These are phyloP conservation scores for Zoysia pacifica DNA, from an alignment of 176 grass and related monocot genomes.

Conservation along the genomic window DNA sequence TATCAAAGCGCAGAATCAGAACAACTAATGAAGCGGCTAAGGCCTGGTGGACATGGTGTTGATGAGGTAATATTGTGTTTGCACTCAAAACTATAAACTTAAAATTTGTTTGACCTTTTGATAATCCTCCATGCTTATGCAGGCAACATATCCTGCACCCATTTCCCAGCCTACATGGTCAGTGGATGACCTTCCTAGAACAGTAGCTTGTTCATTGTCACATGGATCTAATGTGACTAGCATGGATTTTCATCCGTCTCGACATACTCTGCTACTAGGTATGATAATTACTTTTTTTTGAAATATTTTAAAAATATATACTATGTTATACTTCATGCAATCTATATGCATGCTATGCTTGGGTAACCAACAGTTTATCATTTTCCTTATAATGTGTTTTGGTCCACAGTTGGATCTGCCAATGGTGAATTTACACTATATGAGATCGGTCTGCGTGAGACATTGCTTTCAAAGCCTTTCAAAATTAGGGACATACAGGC, in stretches of 20 bases:
- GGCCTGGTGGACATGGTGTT: constrained; percentile 65
- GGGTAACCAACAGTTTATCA: constrained; percentile 5
- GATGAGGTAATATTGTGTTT: constrained; percentile 72
- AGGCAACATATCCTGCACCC: constrained; percentile 80
- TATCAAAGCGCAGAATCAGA: constrained; percentile 95
- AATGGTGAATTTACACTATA: constrained; percentile 93
- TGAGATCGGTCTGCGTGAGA: constrained; percentile 82
- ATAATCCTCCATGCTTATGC: constrained; percentile 38
- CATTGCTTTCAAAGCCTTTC: constrained; percentile 76
- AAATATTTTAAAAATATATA: constrained; percentile 12
- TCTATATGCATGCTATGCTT: constrained; percentile 15
- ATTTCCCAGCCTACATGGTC: constrained; percentile 75
- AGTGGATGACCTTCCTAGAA: constrained; percentile 84
- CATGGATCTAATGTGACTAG: constrained; percentile 85
- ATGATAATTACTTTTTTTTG: constrained; percentile 26
- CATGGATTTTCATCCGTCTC: constrained; percentile 97
- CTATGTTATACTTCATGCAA: constrained; percentile 20
- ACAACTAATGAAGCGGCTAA: constrained; percentile 90
- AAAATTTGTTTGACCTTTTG: constrained; percentile 34
- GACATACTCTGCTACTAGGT: constrained; percentile 89
- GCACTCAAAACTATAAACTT: constrained; percentile 9
- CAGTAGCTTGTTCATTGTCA: constrained; percentile 68
- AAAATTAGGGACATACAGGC: constrained; percentile 69
- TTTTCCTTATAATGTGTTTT: constrained; percentile 31
- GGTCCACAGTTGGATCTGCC: constrained; percentile 64